Percentiles rank a stretch among this genome's conserved stretches.
These are phyloP conservation scores for Krasilnikovozyma curviuscula DNA, from an alignment of 768 basidiomycete species.

Conservation along the genomic window DNA sequence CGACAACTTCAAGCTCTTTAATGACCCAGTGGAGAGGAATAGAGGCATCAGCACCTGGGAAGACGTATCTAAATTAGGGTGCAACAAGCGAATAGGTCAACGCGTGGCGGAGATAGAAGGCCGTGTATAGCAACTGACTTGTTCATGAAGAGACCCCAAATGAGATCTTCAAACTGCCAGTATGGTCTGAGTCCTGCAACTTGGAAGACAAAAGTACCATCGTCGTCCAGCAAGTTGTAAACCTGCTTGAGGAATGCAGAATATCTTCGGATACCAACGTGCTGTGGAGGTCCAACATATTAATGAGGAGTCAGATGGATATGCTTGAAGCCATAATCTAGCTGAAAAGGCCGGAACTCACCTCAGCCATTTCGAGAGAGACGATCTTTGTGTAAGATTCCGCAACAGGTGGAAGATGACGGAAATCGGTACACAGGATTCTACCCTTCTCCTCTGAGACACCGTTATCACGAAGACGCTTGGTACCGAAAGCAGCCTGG, in stretches of 20 bases:
- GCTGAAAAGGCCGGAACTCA: too few species aligned
- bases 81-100: neutral
- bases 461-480: slow-evolving; percentile 64
- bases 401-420: slow-evolving; percentile 56
- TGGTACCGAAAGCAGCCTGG: slow-evolving; percentile 79
- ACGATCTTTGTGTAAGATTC: slow-evolving; percentile 85
- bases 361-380: slow-evolving; percentile 94
- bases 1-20: slow-evolving; percentile 52
- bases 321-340: too few species aligned
- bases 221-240: slow-evolving; percentile 80
- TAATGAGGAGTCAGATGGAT: neutral
- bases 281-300: slow-evolving; percentile 29
- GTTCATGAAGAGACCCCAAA: slow-evolving; percentile 97
- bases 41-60: slow-evolving; percentile 94
- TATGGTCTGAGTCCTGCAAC: slow-evolving; percentile 85
- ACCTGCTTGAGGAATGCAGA: slow-evolving; percentile 71
- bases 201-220: slow-evolving; percentile 85
- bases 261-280: slow-evolving; percentile 90
- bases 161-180: slow-evolving; percentile 98
- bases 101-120: neutral
- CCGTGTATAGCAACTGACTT: too few species aligned
- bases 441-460: slow-evolving; percentile 54
- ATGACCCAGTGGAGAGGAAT: slow-evolving; percentile 93
- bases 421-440: slow-evolving; percentile 81
- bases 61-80: slow-evolving; percentile 40